A percentile compares a stretch with the other conserved stretches of the same genome.
These are phyloP conservation scores for Nitzschia sp. DNA, from an alignment of 108 stramenopile genomes.

Conservation along the genomic window DNA sequence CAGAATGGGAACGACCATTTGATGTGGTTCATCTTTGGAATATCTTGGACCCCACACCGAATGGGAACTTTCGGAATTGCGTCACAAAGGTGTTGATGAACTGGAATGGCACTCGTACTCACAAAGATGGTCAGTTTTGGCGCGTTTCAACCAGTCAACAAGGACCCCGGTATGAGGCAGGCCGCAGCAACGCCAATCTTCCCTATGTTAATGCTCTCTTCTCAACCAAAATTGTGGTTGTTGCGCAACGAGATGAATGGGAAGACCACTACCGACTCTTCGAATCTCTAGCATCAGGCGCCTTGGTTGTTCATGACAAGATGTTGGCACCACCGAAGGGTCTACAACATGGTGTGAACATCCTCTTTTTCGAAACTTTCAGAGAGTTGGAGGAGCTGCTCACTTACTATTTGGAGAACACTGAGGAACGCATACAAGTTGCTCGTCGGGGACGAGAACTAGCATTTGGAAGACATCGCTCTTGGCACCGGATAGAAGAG, in stretches of 20 bases:
- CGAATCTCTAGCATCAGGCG: conserved; percentile 20
- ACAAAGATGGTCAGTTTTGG: not conserved
- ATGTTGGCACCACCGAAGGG: conserved; percentile 1
- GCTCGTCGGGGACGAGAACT: conserved; percentile 39
- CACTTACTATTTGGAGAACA: conserved; percentile 41
- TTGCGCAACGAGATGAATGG: conserved; percentile 59
- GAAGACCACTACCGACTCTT: conserved; percentile 58
- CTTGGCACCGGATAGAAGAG: conserved; percentile 55
- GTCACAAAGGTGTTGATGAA: conserved; percentile 3
- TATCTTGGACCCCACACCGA: not conserved
- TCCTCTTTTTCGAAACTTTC: conserved; percentile 39
- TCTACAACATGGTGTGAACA: conserved; percentile 14
- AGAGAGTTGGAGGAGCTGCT: conserved; percentile 19
- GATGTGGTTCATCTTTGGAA: conserved; percentile 44
- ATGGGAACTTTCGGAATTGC: conserved; percentile 9
- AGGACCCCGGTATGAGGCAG: conserved; percentile 7
- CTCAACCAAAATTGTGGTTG: conserved; percentile 50
- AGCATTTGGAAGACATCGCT: conserved; percentile 50
- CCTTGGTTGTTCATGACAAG: not conserved
- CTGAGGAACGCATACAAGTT: conserved; percentile 37
- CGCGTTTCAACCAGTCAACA: conserved; percentile 1
- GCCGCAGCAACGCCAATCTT: conserved; percentile 3
- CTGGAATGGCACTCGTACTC: conserved; percentile 1
- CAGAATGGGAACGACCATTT: conserved; percentile 9
- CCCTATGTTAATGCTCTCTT: conserved; percentile 30